Base-by-base conservation (phyloP, 2,329 filamentous ascomycete genomes). In the Myriosclerotinia scirpicola region DNA sequence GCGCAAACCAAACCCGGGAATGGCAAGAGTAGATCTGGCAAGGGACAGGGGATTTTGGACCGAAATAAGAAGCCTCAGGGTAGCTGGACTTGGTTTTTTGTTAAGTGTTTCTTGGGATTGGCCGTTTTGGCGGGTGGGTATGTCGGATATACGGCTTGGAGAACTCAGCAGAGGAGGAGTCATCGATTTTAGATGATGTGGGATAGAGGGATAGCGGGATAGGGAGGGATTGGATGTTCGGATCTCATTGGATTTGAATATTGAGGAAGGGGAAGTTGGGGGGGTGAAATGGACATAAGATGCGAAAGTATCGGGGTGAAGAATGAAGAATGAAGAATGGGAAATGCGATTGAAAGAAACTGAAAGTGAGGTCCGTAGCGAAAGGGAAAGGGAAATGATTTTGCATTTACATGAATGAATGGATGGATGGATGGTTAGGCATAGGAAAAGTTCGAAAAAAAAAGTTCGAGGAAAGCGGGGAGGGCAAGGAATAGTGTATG, bases 141-240 rank as follows among this genome's bases (percentile, higher is more conserved):
- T 77, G 87, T 93, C 54, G 94, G 92, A 38, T 98, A 85, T 77
- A 97, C 93, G 8, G 85, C 89, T 55, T 99, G 91, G 80, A 86
- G 93, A 76, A 70, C 87, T 34, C 71, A 76, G 65, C 69, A 75
- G 65, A 72, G 69, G 60, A 73, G 71, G 58, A 75, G 72, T 46
- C 75, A 77, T 69, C 67, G 76, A 38, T 77, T 77, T 56, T 77
- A 72, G 68, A 54, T 55, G 61, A 38, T n/a, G 36, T 42, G 22
- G n/a, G 54, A 26, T 17, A 22, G 36, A n/a, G 14, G 11, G 11
- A 34, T 17, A 22, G 36, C 30, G 14, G 11, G 11, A 34, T 17
- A 34, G 44, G 38, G 15, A 40, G 9, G 58, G 50, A 30, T 52
- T 38, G 7, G 26, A n/a, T 56, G 30, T 38, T 42, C 22, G 36